Percentiles rank a stretch among this genome's conserved stretches.
Evolutionary conservation across 202 grass and related monocot species (phyloP).

Genomic region (Setaria viridis): DNA sequence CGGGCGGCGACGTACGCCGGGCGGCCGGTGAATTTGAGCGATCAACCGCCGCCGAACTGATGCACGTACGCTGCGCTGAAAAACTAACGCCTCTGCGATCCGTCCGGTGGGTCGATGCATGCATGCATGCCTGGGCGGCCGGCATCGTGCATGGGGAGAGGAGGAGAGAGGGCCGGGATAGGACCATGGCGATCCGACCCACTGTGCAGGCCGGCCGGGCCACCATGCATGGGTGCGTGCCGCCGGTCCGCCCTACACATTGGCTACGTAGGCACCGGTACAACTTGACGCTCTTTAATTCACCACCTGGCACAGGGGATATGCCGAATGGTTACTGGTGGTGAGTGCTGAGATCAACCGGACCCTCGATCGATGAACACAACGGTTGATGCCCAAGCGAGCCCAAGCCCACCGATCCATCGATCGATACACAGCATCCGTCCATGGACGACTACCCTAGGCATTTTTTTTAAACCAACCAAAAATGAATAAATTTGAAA

Average conservation of each 20-base stretch:
- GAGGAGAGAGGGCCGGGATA: neutral
- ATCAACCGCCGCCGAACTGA: conserved; percentile 13
- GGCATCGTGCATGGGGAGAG: neutral
- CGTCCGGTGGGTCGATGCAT: neutral
- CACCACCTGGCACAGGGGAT: neutral
- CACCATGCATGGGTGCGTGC: conserved; percentile 14
- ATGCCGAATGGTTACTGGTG: too few species aligned
- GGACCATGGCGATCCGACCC: conserved; percentile 34
- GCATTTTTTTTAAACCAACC: too few species aligned
- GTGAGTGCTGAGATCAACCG: too few species aligned
- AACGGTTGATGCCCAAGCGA: too few species aligned
- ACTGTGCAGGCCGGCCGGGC: neutral
- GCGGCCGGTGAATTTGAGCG: neutral
- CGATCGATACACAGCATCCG: too few species aligned
- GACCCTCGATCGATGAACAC: too few species aligned
- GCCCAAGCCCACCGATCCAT: too few species aligned
- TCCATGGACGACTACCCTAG: too few species aligned
- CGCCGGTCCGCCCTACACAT: conserved; percentile 37
- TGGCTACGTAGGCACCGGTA: neutral
- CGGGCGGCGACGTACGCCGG: conserved; percentile 14
- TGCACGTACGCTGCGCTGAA: conserved; percentile 7
- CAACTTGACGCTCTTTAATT: neutral
- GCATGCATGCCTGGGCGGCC: neutral
- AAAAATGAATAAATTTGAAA: too few species aligned
- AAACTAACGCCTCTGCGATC: conserved; percentile 12